Conservation (phyloP, 148 eudicot genomes). For the Fagopyrum homotropicum region DNA sequence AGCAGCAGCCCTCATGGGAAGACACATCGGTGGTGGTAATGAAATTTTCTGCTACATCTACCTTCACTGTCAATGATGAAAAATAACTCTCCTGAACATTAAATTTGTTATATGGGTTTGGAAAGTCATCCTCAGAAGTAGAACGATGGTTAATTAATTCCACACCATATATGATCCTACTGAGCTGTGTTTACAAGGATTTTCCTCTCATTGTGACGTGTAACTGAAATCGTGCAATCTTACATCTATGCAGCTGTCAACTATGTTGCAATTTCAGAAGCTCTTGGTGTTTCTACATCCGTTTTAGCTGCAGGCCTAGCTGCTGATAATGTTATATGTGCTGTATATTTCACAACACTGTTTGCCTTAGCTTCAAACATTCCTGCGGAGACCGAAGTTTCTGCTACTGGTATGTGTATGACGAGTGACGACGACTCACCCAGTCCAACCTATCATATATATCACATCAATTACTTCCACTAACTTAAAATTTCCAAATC, state of each 20-base stretch:
- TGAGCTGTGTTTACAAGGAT: neutral
- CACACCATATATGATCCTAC: too few species aligned
- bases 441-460: neutral
- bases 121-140: neutral
- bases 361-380: conserved; percentile 77
- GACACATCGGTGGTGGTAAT: conserved; percentile 96
- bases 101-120: neutral
- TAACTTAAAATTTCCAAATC: neutral
- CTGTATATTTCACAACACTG: conserved; percentile 67
- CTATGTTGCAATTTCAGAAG: conserved; percentile 79
- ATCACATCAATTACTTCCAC: neutral
- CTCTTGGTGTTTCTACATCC: conserved; percentile 72
- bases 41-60: conserved; percentile 4
- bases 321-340: conserved; percentile 93
- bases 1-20: conserved; percentile 96
- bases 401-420: conserved; percentile 40
- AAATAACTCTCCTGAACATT: neutral
- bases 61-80: neutral
- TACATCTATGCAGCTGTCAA: conserved; percentile 63
- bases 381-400: conserved; percentile 56
- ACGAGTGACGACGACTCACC: neutral
- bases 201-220: neutral
- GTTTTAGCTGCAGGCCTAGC: conserved; percentile 92
- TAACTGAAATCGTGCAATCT: conserved; percentile 8
- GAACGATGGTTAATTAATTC: neutral